phyloP scores from a whole-genome alignment of 306 rosid species.

The Arachis hypogaea region DNA sequence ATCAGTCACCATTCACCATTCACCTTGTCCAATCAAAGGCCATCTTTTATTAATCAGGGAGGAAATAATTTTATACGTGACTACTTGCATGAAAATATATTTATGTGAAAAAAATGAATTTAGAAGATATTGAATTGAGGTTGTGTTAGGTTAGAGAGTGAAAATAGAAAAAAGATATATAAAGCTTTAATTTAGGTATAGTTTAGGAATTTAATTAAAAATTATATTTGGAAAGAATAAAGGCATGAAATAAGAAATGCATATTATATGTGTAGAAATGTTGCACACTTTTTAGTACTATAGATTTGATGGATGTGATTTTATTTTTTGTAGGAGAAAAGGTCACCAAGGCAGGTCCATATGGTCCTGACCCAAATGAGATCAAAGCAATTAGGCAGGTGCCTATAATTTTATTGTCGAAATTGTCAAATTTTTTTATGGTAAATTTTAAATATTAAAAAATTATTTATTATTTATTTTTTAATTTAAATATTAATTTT shows the following conservation, averaged over 20 bases:
- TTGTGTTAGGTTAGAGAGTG: too few relatives aligned
- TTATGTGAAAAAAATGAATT: too few relatives aligned
- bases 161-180: too few relatives aligned
- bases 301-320: constrained; percentile 3
- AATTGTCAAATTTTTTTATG: too few relatives aligned
- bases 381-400: neutral
- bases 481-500: too few relatives aligned
- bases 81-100: too few relatives aligned
- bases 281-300: neutral
- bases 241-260: neutral
- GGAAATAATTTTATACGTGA: neutral
- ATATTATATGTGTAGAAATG: neutral
- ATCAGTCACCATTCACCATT: constrained; percentile 27
- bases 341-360: neutral
- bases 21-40: constrained; percentile 12
- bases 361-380: neutral
- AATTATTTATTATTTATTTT: too few relatives aligned
- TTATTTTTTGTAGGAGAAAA: neutral
- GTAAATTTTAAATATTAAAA: too few relatives aligned
- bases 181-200: too few relatives aligned
- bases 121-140: too few relatives aligned
- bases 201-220: neutral
- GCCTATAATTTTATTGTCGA: too few relatives aligned
- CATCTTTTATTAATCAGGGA: neutral
- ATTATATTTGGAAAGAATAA: neutral